Percentiles rank a stretch among this genome's conserved stretches.
phyloP scores from a whole-genome alignment of 2,329 filamentous ascomycete genomes.

The Monosporascus sp. region DNA sequence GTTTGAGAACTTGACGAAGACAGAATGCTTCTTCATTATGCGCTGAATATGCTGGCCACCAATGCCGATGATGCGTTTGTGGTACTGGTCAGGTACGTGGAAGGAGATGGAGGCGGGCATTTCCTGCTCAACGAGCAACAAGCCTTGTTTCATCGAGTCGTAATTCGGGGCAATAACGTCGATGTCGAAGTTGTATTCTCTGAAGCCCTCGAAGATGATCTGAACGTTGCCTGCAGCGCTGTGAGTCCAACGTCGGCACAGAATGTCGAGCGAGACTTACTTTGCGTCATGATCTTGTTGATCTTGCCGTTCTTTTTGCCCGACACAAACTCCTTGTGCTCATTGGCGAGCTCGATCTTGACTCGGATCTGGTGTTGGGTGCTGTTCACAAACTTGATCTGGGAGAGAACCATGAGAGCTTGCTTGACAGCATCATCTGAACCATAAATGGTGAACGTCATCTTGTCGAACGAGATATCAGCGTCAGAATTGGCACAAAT shows the following conservation, averaged over 20 bases:
- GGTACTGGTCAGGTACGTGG: conserved; percentile 97
- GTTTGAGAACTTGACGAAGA: conserved; percentile 99
- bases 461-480: conserved; percentile 89
- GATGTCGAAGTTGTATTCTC: conserved; percentile 99
- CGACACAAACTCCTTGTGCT: conserved; percentile 99
- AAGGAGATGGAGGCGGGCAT: conserved; percentile 99
- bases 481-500: conserved; percentile 96
- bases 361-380: conserved; percentile 90
- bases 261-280: conserved; percentile 37
- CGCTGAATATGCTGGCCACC: conserved; percentile 97
- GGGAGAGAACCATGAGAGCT: conserved; percentile 88
- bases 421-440: conserved; percentile 95
- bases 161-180: conserved; percentile 91
- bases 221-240: conserved; percentile 70
- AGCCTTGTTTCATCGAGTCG: conserved; percentile 87
- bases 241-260: conserved; percentile 17
- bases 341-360: conserved; percentile 97
- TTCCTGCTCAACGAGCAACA: conserved; percentile 93
- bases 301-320: conserved; percentile 99
- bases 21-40: conserved; percentile 99
- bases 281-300: conserved; percentile 99
- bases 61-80: conserved; percentile 98
- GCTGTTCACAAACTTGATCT: conserved; percentile 82
- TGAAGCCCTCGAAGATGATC: conserved; percentile 98
- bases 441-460: conserved; percentile 89